These are phyloP conservation scores for Colletotrichum caudatum DNA, from an alignment of 2,329 filamentous ascomycete genomes.

Conservation along the genomic window DNA sequence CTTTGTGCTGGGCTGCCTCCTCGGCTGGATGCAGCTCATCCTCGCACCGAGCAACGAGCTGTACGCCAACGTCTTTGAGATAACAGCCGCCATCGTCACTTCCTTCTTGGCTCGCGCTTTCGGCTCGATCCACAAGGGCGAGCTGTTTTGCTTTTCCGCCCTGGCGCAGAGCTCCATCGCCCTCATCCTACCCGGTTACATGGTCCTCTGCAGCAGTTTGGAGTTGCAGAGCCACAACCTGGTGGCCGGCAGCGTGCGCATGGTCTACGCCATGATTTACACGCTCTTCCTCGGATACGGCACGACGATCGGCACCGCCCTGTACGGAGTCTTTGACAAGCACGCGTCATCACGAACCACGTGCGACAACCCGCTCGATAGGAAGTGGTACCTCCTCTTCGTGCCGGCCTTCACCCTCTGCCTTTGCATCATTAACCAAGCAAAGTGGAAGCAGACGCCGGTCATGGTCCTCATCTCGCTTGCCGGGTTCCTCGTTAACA, in stretches of 20 bases:
- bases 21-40: conserved; percentile 81
- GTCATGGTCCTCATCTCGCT: conserved; percentile 81
- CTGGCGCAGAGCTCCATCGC: conserved; percentile 80
- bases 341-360: conserved; percentile 57
- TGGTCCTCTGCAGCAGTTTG: conserved; percentile 66
- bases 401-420: conserved; percentile 77
- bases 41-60: conserved; percentile 80
- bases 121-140: conserved; percentile 70
- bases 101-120: conserved; percentile 78
- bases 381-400: conserved; percentile 66
- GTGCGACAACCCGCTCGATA: conserved; percentile 56
- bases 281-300: conserved; percentile 75
- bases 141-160: conserved; percentile 77
- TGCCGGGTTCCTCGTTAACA: conserved; percentile 81
- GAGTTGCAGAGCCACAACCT: conserved; percentile 75
- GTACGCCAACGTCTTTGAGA: conserved; percentile 67
- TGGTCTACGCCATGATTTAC: conserved; percentile 78
- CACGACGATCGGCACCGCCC: conserved; percentile 70
- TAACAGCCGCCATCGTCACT: conserved; percentile 70
- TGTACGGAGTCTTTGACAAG: conserved; percentile 68
- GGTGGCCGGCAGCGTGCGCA: conserved; percentile 74
- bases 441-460: conserved; percentile 82
- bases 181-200: conserved; percentile 74
- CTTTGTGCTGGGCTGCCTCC: conserved; percentile 79
- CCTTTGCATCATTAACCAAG: conserved; percentile 82